phyloP scores from a whole-genome alignment of 23 red algal species.

The Agarophyton chilense region DNA sequence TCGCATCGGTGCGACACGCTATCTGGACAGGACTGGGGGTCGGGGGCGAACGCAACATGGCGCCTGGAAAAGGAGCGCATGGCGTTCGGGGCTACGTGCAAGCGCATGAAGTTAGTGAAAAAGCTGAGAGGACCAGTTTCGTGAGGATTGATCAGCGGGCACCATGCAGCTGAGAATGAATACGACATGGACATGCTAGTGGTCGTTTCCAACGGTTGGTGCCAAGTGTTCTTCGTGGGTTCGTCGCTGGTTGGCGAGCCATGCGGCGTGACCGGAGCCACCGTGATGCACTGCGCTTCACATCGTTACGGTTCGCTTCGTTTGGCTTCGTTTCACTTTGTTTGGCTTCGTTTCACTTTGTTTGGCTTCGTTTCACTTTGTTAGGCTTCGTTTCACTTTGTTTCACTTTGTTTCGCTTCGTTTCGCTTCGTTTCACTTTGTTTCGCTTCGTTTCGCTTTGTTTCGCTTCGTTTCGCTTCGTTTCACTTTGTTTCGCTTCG shows the following conservation, averaged over 20 bases:
- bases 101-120: constrained; percentile 35
- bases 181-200: neutral
- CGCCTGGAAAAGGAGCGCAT: constrained; percentile 13
- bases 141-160: constrained; percentile 7
- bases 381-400: too few species aligned
- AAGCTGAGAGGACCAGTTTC: constrained; percentile 27
- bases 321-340: too few species aligned
- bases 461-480: too few species aligned
- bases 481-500: too few species aligned
- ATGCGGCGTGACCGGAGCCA: neutral
- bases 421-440: too few species aligned
- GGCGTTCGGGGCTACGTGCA: constrained; percentile 17
- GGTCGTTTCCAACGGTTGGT: neutral
- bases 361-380: too few species aligned
- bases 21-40: neutral
- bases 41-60: neutral
- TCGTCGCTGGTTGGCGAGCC: too few species aligned
- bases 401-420: too few species aligned
- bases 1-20: neutral
- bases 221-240: neutral
- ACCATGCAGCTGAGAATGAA: neutral
- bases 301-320: too few species aligned
- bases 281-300: too few species aligned
- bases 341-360: too few species aligned
- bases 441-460: too few species aligned